Percentiles rank a stretch among this genome's conserved stretches.
These are phyloP conservation scores for Potentilla sterilis DNA, from an alignment of 306 rosid genomes.

Conservation along the genomic window DNA sequence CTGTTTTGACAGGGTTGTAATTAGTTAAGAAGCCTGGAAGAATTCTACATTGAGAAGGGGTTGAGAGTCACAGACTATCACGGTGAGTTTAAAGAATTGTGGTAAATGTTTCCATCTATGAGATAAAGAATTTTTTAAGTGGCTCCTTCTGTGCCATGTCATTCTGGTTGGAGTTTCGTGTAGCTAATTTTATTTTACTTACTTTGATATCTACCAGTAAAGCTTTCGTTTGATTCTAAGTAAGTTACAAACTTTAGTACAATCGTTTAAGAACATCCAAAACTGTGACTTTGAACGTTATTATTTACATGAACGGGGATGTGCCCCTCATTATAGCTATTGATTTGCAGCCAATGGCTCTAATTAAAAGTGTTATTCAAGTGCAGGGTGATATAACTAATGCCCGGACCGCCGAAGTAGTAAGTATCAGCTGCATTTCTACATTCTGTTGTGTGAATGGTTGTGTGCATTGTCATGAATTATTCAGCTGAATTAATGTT, in stretches of 20 bases:
- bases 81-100: too few relatives aligned
- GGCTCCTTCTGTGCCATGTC: too few relatives aligned
- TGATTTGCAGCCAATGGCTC: slow-evolving; percentile 99
- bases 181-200: too few relatives aligned
- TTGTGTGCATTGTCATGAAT: not conserved
- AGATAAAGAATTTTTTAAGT: too few relatives aligned
- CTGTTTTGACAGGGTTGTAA: too few relatives aligned
- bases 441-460: slow-evolving; percentile 1
- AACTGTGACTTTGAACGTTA: slow-evolving; percentile 24
- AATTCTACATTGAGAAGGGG: too few relatives aligned
- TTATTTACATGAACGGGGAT: slow-evolving; percentile 64
- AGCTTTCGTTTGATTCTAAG: slow-evolving; percentile 62
- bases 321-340: slow-evolving; percentile 95
- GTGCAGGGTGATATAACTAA: slow-evolving; percentile 99
- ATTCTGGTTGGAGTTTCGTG: too few relatives aligned
- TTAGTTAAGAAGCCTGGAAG: too few relatives aligned
- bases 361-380: slow-evolving; percentile 96
- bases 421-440: slow-evolving; percentile 25
- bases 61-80: too few relatives aligned
- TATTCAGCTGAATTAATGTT: not conserved
- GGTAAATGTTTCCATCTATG: too few relatives aligned
- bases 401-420: slow-evolving; percentile 92
- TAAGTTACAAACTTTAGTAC: slow-evolving; percentile 29
- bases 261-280: not conserved
- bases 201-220: slow-evolving; percentile 89